These are phyloP conservation scores for Lachnellula willkommii DNA, from an alignment of 2,329 filamentous ascomycete species.

Conservation along the genomic window DNA sequence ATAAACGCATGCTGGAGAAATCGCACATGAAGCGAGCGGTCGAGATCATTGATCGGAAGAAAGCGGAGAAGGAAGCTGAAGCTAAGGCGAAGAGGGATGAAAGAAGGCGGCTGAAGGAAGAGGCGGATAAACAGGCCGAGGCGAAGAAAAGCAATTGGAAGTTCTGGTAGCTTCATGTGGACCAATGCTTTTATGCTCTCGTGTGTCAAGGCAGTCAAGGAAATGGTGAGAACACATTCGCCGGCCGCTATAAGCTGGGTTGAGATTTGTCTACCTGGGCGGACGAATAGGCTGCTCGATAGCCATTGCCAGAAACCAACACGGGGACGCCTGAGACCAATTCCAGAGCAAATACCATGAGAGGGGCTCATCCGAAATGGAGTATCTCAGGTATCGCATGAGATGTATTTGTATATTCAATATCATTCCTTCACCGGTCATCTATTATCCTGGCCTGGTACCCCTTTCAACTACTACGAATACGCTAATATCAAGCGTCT, in stretches of 20 bases:
- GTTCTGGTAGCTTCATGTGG: slow-evolving; percentile 26
- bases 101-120: slow-evolving; percentile 39
- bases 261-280: too few species aligned
- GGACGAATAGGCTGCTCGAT: too few species aligned
- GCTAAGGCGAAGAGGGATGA: slow-evolving; percentile 38
- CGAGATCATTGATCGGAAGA: slow-evolving; percentile 72
- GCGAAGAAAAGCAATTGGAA: slow-evolving; percentile 28
- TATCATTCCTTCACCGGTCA: too few species aligned
- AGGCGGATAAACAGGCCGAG: slow-evolving; percentile 34
- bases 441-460: too few species aligned
- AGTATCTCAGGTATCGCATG: too few species aligned
- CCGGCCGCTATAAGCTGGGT: too few species aligned
- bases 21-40: slow-evolving; percentile 80
- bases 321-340: too few species aligned
- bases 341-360: too few species aligned
- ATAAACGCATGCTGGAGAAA: slow-evolving; percentile 66
- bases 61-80: slow-evolving; percentile 54
- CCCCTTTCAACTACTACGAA: neutral
- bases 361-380: too few species aligned
- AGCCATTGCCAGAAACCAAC: too few species aligned
- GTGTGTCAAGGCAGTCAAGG: neutral
- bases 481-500: neutral
- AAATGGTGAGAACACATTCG: too few species aligned
- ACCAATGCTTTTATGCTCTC: slow-evolving; percentile 8
- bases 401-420: too few species aligned